Evolutionary conservation across 208 protist genomes (phyloP).

Genomic region (Porcisia hertigi): DNA sequence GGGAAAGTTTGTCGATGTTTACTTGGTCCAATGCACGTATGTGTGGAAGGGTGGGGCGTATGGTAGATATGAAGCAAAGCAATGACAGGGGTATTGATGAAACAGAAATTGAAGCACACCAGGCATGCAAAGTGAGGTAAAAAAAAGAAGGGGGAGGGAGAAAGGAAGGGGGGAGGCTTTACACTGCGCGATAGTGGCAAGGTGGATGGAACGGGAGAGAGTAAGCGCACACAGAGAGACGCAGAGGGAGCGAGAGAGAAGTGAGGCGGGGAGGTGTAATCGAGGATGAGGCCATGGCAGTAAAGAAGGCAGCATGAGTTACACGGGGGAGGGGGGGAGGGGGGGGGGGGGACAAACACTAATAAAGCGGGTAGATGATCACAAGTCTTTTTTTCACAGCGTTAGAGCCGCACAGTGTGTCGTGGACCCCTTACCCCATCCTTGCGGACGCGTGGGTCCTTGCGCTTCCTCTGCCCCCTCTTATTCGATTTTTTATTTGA

Average conservation of each 20-base stretch:
- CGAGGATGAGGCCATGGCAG: conserved; percentile 1
- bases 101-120: background rate
- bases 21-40: background rate
- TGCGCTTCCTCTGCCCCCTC: too few species aligned
- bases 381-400: too few species aligned
- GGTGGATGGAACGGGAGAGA: background rate
- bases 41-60: background rate
- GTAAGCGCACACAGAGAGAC: background rate
- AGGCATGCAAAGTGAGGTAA: background rate
- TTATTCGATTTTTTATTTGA: background rate
- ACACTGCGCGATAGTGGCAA: background rate
- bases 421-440: background rate
- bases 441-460: background rate
- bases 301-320: background rate
- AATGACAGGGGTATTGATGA: background rate
- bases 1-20: too few species aligned
- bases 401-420: background rate
- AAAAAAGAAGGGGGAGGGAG: too few species aligned
- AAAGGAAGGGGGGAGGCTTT: too few species aligned
- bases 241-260: background rate
- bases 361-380: background rate
- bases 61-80: background rate
- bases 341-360: background rate
- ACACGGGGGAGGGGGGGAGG: background rate
- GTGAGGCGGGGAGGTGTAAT: conserved; percentile 4